Percentiles rank a stretch among this genome's conserved stretches.
These are phyloP conservation scores for Ordospora colligata DNA, from an alignment of 371 early-diverging fungal genomes.

Conservation along the genomic window DNA sequence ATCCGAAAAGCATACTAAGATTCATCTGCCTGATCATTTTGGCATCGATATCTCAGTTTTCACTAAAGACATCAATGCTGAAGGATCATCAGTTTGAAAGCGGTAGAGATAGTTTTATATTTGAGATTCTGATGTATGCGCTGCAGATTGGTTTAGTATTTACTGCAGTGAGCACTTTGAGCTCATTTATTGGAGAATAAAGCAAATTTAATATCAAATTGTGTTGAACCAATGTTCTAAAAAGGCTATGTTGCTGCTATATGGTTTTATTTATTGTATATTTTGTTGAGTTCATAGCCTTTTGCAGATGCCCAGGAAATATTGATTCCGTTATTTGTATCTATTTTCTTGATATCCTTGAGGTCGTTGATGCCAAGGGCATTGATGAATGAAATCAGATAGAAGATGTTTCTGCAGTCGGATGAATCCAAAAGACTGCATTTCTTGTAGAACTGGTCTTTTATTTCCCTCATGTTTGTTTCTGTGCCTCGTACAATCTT, in stretches of 20 bases:
- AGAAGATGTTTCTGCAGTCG: background rate
- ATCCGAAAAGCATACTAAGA: background rate
- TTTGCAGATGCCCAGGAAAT: background rate
- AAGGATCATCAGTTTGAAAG: background rate
- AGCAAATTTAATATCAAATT: no score
- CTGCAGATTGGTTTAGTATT: background rate
- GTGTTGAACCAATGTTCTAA: no score
- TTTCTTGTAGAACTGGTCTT: background rate
- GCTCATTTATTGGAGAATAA: no score
- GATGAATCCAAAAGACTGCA: background rate
- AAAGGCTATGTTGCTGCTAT: no score
- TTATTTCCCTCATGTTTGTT: slow-evolving; percentile 2
- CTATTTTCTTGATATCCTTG: background rate
- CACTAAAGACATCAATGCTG: background rate
- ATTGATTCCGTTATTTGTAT: slow-evolving; percentile 6
- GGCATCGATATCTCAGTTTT: background rate
- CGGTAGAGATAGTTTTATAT: background rate
- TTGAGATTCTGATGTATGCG: background rate
- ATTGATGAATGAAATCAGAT: slow-evolving; percentile 9
- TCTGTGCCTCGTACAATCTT: background rate
- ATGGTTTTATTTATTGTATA: background rate
- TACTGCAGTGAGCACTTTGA: background rate
- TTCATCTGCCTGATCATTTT: background rate
- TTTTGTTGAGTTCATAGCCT: slow-evolving; percentile 1
- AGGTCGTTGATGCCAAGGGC: background rate